Conservation (phyloP, 1,139 yeast species). For the Debaryomyces sp. region DNA sequence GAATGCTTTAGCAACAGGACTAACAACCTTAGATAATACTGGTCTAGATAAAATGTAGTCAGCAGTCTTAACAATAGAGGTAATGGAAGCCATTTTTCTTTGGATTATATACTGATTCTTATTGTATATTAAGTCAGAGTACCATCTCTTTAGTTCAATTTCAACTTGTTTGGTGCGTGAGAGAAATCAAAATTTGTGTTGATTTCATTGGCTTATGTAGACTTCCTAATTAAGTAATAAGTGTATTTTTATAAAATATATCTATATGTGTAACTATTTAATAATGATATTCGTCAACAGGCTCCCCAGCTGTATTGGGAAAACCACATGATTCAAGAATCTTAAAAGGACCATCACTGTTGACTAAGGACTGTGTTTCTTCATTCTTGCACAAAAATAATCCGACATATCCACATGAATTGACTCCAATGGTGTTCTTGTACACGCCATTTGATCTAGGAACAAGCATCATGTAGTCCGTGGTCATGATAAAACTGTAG, state of each 20-base stretch:
- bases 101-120: not conserved
- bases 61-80: constrained; percentile 80
- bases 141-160: not conserved
- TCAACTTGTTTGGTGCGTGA: constrained; percentile 7
- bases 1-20: constrained; percentile 80
- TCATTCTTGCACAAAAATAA: constrained; percentile 73
- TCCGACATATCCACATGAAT: constrained; percentile 82
- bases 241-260: constrained; percentile 2
- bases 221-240: constrained; percentile 26
- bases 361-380: constrained; percentile 46
- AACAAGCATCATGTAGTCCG: constrained; percentile 80
- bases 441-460: constrained; percentile 61
- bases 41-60: constrained; percentile 85
- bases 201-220: constrained; percentile 25
- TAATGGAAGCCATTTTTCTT: constrained; percentile 64
- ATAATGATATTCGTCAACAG: constrained; percentile 41
- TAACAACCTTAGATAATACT: constrained; percentile 67
- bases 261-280: constrained; percentile 13
- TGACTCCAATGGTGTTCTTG: constrained; percentile 58
- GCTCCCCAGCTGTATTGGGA: constrained; percentile 50
- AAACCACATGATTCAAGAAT: constrained; percentile 66
- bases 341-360: constrained; percentile 43
- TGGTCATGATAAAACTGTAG: constrained; percentile 81
- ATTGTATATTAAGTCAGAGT: not conserved
- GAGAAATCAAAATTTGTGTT: constrained; percentile 17